Evolutionary conservation across 352 stramenopile genomes (phyloP), one percentile per base, ranked within the genome.

Genomic region (Pythium phragmiticola): DNA sequence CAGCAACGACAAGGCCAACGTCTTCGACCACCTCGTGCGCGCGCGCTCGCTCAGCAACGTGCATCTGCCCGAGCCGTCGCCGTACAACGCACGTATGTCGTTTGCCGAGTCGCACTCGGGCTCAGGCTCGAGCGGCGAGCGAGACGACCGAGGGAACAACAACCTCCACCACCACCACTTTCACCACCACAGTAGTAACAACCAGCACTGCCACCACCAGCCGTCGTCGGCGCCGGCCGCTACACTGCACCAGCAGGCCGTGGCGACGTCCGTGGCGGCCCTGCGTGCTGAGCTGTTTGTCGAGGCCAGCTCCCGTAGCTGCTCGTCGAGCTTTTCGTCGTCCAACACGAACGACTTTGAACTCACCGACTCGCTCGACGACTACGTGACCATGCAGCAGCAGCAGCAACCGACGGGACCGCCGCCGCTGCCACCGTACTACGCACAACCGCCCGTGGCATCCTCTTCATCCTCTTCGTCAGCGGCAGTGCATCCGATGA

Each of bases 11-110:
- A 80, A 80, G 58, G 73, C 72, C 43, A 88, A 90, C 47, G 74
- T 88, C 7, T 90, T 90, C 57, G 81, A 88, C 37, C 76, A 79
- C 34, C 63, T 87, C 48, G 79, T 85, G 52, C 81, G 79, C 26
- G 79, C 76, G 17, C 66, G 77, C 11, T 84, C 74, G 36, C 68
- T 86, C 17, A 88, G 77, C 53, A 87, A 86, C 47, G 48, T 89
- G 19, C 65, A 78, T 41, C 57, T 43, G 26, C 34, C 61, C 11
- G 54, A 49, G 11, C 74, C 76, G 16, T 83, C 76, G 34, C 57
- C 68, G 4, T 76, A 75, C 55, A 58, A 60, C 48, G 48, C 74
- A 19, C 80, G 77, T 23, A 75, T 74, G 61, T 89, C 80, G 36
- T 89, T 80, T 62, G 74, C 64, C 4, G 80, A 88, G 48, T 66